A percentile compares a stretch with the other conserved stretches of the same genome.
phyloP scores from a whole-genome alignment of 768 basidiomycete species.

The Dioszegia hungarica region DNA sequence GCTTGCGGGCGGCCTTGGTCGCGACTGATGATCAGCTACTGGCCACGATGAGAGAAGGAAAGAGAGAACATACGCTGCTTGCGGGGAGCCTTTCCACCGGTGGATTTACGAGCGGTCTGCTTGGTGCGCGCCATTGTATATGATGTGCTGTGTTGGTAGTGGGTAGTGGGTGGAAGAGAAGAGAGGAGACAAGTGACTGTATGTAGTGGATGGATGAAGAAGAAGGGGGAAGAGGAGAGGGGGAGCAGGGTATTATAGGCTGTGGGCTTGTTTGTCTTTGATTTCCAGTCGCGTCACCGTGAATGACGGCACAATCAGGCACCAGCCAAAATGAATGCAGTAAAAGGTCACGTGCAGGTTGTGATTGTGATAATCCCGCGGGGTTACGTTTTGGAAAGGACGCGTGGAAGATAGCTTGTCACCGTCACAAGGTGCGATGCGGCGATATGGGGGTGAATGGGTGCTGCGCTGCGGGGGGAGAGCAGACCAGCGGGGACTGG shows the following conservation, averaged over 20 bases:
- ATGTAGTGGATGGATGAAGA: constrained; percentile 8
- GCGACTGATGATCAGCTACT: constrained; percentile 34
- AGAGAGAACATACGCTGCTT: constrained; percentile 43
- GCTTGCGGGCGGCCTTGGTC: constrained; percentile 48
- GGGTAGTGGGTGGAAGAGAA: background rate
- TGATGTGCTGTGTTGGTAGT: constrained; percentile 13
- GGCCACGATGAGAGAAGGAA: background rate
- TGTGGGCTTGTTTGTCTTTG: background rate
- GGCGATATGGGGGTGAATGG: too few relatives aligned
- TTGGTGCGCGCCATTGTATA: constrained; percentile 50
- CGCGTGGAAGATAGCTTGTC: too few relatives aligned
- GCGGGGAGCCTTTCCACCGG: constrained; percentile 60
- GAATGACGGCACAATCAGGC: too few relatives aligned
- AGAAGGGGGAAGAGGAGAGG: constrained; percentile 1
- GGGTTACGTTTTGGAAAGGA: too few relatives aligned
- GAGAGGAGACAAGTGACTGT: constrained; percentile 1
- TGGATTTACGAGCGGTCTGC: constrained; percentile 84
- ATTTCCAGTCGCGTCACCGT: background rate
- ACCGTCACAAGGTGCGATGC: too few relatives aligned
- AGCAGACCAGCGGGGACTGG: too few relatives aligned
- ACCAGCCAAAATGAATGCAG: too few relatives aligned
- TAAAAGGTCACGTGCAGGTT: too few relatives aligned
- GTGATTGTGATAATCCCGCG: too few relatives aligned
- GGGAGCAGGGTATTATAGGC: constrained; percentile 8
- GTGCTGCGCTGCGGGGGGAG: too few relatives aligned